Conservation (phyloP, 257 asterid genomes). For the Gentiana macrophylla region DNA sequence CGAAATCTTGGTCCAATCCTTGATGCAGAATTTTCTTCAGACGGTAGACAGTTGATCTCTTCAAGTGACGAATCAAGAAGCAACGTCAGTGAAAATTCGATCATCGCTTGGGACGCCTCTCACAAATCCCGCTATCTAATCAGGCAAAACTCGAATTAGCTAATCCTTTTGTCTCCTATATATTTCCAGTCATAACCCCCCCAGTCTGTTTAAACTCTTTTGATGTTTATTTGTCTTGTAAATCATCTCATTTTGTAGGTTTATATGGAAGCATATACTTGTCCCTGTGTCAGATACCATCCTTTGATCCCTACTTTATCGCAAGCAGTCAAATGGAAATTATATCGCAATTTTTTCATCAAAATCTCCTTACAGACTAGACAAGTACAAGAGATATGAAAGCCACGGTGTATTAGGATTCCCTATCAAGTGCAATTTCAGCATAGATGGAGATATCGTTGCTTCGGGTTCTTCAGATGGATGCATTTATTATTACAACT, state of each 20-base stretch:
- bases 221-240: not conserved
- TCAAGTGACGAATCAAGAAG: constrained; percentile 75
- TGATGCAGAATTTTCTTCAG: constrained; percentile 69
- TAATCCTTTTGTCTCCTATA: not conserved
- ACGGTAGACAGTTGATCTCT: constrained; percentile 60
- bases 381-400: constrained; percentile 69
- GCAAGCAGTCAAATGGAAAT: constrained; percentile 95
- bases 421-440: constrained; percentile 83
- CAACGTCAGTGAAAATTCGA: constrained; percentile 79
- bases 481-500: constrained; percentile 50
- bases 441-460: constrained; percentile 46
- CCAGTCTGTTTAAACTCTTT: not conserved
- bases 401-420: constrained; percentile 80
- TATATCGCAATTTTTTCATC: constrained; percentile 77
- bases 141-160: constrained; percentile 37
- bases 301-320: constrained; percentile 66
- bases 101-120: constrained; percentile 82
- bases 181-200: no score
- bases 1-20: constrained; percentile 76
- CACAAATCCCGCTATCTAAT: constrained; percentile 81
- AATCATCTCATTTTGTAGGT: constrained; percentile 30
- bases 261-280: constrained; percentile 80
- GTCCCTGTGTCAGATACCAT: constrained; percentile 68
- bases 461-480: constrained; percentile 88
- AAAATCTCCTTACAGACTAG: constrained; percentile 60